Conservation (phyloP, 345 rosid species). For the Melaleuca alternifolia region DNA sequence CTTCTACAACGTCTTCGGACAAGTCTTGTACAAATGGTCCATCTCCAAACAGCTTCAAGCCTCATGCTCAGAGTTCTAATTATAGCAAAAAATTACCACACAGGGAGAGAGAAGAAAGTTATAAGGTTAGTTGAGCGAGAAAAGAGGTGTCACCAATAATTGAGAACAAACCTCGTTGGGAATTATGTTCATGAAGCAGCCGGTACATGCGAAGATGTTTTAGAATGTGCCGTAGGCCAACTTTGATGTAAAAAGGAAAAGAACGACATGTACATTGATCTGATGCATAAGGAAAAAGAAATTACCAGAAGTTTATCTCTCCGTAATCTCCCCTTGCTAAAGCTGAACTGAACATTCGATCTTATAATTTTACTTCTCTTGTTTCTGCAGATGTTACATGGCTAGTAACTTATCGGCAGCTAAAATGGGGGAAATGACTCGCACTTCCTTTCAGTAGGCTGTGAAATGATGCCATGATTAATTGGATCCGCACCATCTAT, state of each 20-base stretch:
- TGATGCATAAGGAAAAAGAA: not conserved
- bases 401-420: not conserved
- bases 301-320: not conserved
- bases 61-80: not conserved
- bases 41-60: conserved; percentile 9
- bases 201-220: not conserved
- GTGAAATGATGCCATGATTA: not conserved
- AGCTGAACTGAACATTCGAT: not conserved
- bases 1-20: conserved; percentile 46
- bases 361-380: not conserved
- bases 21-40: conserved; percentile 37
- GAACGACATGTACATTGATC: not conserved
- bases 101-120: not conserved
- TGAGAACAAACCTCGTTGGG: not conserved
- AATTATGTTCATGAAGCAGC: not conserved
- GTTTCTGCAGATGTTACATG: not conserved
- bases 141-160: not conserved
- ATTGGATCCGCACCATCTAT: not conserved
- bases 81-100: not conserved
- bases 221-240: not conserved
- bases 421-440: not conserved
- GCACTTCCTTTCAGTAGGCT: not conserved
- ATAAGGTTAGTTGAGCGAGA: not conserved
- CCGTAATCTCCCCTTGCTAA: not conserved
- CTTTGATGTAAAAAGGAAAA: not conserved